Conservation (phyloP, 1,284 basidiomycete species). For the Anthracocystis setariae region DNA sequence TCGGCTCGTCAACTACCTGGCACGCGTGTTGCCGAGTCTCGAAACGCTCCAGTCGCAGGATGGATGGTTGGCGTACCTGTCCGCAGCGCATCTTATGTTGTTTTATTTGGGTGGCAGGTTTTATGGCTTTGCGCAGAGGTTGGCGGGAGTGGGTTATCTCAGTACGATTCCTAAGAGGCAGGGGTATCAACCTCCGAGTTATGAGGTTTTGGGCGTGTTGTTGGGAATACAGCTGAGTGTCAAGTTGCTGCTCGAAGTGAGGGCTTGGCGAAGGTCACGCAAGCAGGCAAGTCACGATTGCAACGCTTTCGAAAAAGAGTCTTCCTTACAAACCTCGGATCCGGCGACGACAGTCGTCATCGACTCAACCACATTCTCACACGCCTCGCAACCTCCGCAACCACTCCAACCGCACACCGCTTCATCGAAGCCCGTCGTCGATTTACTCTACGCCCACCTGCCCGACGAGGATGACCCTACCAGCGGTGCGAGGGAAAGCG, state of each 20-base stretch:
- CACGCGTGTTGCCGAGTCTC: constrained; percentile 57
- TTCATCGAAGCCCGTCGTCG: constrained; percentile 1
- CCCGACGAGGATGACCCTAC: constrained; percentile 6
- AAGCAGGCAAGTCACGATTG: background rate
- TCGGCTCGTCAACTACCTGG: constrained; percentile 22
- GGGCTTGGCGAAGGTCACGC: constrained; percentile 4
- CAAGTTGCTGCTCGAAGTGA: constrained; percentile 43
- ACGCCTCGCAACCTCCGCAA: constrained; percentile 38
- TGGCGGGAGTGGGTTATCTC: constrained; percentile 65
- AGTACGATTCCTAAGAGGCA: constrained; percentile 37
- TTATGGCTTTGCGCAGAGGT: constrained; percentile 67
- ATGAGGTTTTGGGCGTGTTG: constrained; percentile 68
- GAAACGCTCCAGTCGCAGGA: constrained; percentile 62
- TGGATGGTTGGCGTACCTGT: constrained; percentile 61
- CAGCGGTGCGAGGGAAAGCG: background rate
- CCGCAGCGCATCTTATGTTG: constrained; percentile 67
- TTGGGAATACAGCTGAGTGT: constrained; percentile 66
- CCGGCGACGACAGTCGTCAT: constrained; percentile 32
- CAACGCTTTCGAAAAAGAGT: constrained; percentile 1
- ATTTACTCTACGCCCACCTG: constrained; percentile 30
- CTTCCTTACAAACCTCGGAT: background rate
- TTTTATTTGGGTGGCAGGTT: constrained; percentile 69
- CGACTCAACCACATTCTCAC: constrained; percentile 23
- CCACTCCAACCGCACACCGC: constrained; percentile 4
- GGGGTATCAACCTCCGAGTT: constrained; percentile 62